Conservation (phyloP, 2,329 filamentous ascomycete species). For the Ophiostoma sp. region DNA sequence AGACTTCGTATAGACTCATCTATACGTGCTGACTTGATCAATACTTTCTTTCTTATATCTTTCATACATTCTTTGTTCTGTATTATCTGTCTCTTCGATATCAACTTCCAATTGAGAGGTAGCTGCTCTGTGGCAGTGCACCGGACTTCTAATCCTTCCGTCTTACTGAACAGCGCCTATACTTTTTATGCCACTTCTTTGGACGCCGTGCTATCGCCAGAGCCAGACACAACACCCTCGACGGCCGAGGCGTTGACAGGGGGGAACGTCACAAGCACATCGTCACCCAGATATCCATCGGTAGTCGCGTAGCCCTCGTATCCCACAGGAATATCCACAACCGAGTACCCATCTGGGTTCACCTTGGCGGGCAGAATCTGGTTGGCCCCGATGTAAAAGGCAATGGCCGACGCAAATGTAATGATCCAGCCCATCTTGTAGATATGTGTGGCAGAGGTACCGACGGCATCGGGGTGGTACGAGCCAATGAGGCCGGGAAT, state of each 20-base stretch:
- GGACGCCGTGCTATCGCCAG: constrained; percentile 9
- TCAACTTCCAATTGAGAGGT: too few relatives aligned
- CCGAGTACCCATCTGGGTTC: constrained; percentile 15
- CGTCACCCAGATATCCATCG: constrained; percentile 18
- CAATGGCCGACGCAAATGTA: constrained; percentile 31
- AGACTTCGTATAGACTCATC: too few relatives aligned
- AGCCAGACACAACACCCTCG: constrained; percentile 4
- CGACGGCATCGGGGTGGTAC: constrained; percentile 32
- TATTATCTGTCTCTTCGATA: too few relatives aligned
- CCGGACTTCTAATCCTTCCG: too few relatives aligned
- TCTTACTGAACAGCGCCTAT: neutral
- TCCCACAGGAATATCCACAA: neutral
- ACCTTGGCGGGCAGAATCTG: constrained; percentile 34
- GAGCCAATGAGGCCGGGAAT: constrained; percentile 35
- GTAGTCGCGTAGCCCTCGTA: constrained; percentile 16
- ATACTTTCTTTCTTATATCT: too few relatives aligned
- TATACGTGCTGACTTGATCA: too few relatives aligned
- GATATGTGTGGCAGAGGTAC: constrained; percentile 31
- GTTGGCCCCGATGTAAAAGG: constrained; percentile 35
- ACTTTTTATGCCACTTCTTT: constrained; percentile 12
- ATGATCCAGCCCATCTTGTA: constrained; percentile 34
- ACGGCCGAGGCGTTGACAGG: neutral
- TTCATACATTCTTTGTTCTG: too few relatives aligned
- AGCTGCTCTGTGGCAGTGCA: too few relatives aligned
- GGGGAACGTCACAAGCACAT: constrained; percentile 18